Evolutionary conservation across 2,329 filamentous ascomycete species (phyloP).

Genomic region (Monosporascus sp.): DNA sequence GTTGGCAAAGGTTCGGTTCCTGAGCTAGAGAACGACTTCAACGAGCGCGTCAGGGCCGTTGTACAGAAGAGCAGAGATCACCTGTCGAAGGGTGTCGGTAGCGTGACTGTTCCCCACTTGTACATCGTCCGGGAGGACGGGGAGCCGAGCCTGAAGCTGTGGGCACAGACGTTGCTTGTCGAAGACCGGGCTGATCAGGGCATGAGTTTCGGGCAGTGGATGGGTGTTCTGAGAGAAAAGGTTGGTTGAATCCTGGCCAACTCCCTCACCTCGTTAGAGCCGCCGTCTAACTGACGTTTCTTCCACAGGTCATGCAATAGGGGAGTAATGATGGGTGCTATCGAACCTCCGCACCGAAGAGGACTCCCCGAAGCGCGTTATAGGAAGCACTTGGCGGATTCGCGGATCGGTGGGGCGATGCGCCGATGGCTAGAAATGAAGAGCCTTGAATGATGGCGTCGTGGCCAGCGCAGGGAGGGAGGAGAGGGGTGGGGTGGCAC

Average conservation of each 20-base stretch:
- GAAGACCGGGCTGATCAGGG: constrained; percentile 94
- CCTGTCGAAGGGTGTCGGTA: constrained; percentile 79
- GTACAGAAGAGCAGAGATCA: constrained; percentile 90
- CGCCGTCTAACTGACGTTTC: neutral
- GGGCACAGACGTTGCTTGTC: constrained; percentile 92
- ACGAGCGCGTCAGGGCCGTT: constrained; percentile 84
- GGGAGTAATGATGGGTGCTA: neutral
- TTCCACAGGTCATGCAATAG: neutral
- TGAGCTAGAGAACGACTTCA: constrained; percentile 92
- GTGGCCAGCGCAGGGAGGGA: too few species aligned
- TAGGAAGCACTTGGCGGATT: too few species aligned
- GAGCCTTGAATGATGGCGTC: too few species aligned
- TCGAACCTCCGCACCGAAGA: neutral
- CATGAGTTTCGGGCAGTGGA: constrained; percentile 88
- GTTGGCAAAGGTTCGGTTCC: constrained; percentile 87
- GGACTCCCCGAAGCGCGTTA: neutral
- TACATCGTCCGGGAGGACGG: constrained; percentile 95
- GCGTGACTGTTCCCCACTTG: constrained; percentile 85
- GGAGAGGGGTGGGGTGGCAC: too few species aligned
- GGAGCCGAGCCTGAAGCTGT: constrained; percentile 88
- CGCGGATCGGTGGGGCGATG: too few species aligned
- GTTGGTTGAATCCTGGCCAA: constrained; percentile 40
- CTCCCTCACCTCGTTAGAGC: neutral
- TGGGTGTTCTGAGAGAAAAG: constrained; percentile 91
- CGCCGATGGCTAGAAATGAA: too few species aligned